phyloP scores from a whole-genome alignment of 2,329 filamentous ascomycete species.

The Neoascochyta sp. region DNA sequence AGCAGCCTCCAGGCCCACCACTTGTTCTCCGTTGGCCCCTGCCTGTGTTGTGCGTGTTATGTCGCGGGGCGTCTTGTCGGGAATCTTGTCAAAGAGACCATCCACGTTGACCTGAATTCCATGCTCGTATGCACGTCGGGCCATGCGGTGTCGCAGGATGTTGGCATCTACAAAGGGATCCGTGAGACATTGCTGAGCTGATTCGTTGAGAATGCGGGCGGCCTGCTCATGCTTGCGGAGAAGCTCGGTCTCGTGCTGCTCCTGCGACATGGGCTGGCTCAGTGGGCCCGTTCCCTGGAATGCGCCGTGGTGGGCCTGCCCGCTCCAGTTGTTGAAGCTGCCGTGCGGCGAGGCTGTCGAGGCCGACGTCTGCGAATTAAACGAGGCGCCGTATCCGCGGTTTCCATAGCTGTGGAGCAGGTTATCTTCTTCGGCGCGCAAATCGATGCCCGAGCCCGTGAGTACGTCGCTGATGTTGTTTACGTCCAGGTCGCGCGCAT shows the following conservation, averaged over 20 bases:
- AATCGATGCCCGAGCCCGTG: constrained; percentile 78
- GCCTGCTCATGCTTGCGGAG: constrained; percentile 64
- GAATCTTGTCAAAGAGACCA: constrained; percentile 48
- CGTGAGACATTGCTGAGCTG: constrained; percentile 64
- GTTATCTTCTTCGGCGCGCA: constrained; percentile 81
- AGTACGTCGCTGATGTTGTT: constrained; percentile 83
- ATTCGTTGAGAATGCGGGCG: constrained; percentile 58
- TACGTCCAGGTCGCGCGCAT: constrained; percentile 53
- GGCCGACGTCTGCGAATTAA: constrained; percentile 36
- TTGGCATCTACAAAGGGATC: constrained; percentile 70
- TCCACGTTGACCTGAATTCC: constrained; percentile 58
- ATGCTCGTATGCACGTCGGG: constrained; percentile 56
- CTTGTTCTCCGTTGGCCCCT: constrained; percentile 59
- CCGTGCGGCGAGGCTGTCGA: constrained; percentile 40
- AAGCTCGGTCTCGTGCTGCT: constrained; percentile 62
- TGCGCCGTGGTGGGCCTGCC: constrained; percentile 36
- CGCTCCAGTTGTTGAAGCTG: constrained; percentile 47
- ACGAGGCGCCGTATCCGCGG: constrained; percentile 47
- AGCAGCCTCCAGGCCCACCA: constrained; percentile 52
- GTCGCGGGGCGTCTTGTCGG: constrained; percentile 28
- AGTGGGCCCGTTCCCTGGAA: constrained; percentile 39
- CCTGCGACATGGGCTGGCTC: constrained; percentile 59
- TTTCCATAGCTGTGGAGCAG: constrained; percentile 64
- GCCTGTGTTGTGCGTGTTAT: constrained; percentile 40
- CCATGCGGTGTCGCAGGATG: constrained; percentile 52